phyloP scores from a whole-genome alignment of 1,139 yeast genomes.

The Sugiyamaella novakii region DNA sequence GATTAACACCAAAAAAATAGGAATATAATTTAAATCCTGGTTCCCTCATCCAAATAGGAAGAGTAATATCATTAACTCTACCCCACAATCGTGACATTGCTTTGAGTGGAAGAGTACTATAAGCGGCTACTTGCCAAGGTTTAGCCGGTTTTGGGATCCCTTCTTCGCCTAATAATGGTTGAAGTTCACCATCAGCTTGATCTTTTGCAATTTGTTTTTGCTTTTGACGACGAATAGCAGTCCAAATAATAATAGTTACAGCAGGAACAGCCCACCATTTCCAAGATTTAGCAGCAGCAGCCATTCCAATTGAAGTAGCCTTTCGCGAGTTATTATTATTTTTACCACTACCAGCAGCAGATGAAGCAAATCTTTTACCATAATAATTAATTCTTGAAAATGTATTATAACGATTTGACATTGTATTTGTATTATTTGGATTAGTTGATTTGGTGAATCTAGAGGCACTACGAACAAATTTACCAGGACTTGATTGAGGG shows the following conservation, averaged over 20 bases:
- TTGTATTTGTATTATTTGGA: neutral
- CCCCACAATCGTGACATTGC: conserved; percentile 96
- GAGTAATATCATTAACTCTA: conserved; percentile 71
- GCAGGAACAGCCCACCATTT: conserved; percentile 74
- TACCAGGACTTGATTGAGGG: conserved; percentile 24
- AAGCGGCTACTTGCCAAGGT: conserved; percentile 87
- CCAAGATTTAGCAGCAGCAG: conserved; percentile 14
- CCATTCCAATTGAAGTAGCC: neutral
- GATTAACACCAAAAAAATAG: conserved; percentile 78
- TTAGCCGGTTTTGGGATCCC: conserved; percentile 60
- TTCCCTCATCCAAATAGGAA: conserved; percentile 86
- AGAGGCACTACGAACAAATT: conserved; percentile 26
- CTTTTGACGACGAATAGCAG: conserved; percentile 55
- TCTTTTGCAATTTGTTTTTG: conserved; percentile 17
- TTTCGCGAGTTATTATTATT: neutral
- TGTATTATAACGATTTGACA: conserved; percentile 7
- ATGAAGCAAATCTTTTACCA: conserved; percentile 19
- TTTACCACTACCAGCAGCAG: conserved; percentile 16
- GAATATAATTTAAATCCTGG: conserved; percentile 84
- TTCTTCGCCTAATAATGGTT: conserved; percentile 30
- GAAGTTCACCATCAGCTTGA: conserved; percentile 25
- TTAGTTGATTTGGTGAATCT: conserved; percentile 6
- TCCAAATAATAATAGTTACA: conserved; percentile 63
- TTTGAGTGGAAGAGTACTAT: conserved; percentile 87
- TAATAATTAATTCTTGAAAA: conserved; percentile 14